These are phyloP conservation scores for Moricandia arvensis DNA, from an alignment of 345 rosid genomes.

Conservation along the genomic window DNA sequence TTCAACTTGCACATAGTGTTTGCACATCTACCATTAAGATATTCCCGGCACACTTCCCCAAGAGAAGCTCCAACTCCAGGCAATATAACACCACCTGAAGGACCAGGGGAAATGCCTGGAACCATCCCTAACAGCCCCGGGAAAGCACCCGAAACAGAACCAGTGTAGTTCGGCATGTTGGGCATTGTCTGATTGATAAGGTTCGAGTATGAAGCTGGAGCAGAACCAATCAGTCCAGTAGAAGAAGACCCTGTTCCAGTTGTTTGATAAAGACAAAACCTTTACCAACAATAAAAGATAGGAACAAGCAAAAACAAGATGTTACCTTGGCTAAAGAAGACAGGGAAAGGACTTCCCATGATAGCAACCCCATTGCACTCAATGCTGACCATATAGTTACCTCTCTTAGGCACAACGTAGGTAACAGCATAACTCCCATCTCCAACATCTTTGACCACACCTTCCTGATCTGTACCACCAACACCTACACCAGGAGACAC, in stretches of 20 bases:
- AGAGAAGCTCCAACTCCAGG: conserved; percentile 96
- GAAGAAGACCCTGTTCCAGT: conserved; percentile 55
- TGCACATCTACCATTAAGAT: conserved; percentile 78
- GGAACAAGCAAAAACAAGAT: neutral
- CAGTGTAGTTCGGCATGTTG: conserved; percentile 98
- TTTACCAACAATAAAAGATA: conserved; percentile 10
- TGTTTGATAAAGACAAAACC: neutral
- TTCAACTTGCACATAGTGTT: conserved; percentile 80
- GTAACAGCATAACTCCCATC: conserved; percentile 89
- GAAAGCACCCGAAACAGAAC: conserved; percentile 90
- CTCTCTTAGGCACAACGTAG: conserved; percentile 95
- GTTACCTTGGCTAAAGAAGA: conserved; percentile 95
- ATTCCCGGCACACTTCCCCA: conserved; percentile 95
- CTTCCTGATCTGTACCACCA: conserved; percentile 91
- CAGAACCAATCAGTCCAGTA: conserved; percentile 72
- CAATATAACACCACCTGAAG: conserved; percentile 92
- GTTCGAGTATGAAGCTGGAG: conserved; percentile 68
- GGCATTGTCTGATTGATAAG: conserved; percentile 96
- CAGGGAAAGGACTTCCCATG: conserved; percentile 97
- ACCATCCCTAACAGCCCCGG: conserved; percentile 94
- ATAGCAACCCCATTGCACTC: conserved; percentile 90
- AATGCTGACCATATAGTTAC: conserved; percentile 87
- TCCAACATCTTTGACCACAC: conserved; percentile 86
- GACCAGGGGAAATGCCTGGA: conserved; percentile 84
- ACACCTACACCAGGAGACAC: conserved; percentile 91